Percentiles rank a stretch among this genome's conserved stretches.
phyloP scores from a whole-genome alignment of 306 rosid species.

The Quercus alba region DNA sequence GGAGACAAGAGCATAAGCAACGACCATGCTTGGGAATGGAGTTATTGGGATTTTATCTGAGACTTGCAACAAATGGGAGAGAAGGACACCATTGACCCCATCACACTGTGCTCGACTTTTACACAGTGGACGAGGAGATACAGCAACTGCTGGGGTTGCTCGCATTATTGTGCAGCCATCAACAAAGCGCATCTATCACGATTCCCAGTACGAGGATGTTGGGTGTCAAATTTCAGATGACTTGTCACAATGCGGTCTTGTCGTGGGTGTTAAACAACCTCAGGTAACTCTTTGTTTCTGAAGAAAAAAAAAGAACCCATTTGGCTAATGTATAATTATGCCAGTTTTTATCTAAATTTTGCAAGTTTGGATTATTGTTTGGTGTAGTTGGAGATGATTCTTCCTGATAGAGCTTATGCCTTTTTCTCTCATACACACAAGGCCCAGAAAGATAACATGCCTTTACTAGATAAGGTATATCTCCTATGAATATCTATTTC shows the following conservation, averaged over 20 bases:
- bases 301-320: no score
- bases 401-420: conserved; percentile 87
- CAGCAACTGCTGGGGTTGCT: conserved; percentile 40
- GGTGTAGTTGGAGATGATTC: conserved; percentile 79
- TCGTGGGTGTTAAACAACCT: conserved; percentile 88
- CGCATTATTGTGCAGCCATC: conserved; percentile 85
- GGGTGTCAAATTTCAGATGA: conserved; percentile 88
- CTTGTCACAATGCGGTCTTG: conserved; percentile 79
- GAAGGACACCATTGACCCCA: conserved; percentile 86
- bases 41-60: conserved; percentile 82
- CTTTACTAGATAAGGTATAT: conserved; percentile 71
- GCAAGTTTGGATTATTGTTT: not conserved
- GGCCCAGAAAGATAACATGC: conserved; percentile 95
- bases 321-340: no score
- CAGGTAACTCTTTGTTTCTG: conserved; percentile 33
- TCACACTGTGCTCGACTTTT: conserved; percentile 88
- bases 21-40: conserved; percentile 81
- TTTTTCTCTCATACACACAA: conserved; percentile 96
- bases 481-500: no score
- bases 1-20: no score
- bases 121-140: conserved; percentile 31
- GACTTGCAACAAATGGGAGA: conserved; percentile 86
- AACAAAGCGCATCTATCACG: conserved; percentile 76
- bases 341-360: not conserved
- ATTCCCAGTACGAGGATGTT: conserved; percentile 74